phyloP scores from a whole-genome alignment of 2,329 filamentous ascomycete genomes.

The Parastagonospora avenae region DNA sequence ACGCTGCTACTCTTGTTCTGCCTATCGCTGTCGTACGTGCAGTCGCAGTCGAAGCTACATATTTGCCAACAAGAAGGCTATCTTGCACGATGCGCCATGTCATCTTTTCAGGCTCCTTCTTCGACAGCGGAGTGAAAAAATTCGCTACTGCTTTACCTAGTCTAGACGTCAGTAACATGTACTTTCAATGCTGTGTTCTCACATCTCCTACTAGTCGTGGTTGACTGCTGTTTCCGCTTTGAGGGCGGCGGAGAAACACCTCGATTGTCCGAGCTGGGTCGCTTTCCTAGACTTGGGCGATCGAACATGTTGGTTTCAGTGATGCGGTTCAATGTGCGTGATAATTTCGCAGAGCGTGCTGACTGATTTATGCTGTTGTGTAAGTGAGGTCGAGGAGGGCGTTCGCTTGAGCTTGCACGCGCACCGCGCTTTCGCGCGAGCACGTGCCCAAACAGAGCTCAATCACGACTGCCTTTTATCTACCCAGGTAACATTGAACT shows the following conservation, averaged over 20 bases:
- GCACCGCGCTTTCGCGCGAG: constrained; percentile 35
- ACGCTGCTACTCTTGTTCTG: constrained; percentile 42
- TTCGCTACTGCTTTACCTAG: constrained; percentile 72
- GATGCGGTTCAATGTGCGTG: background rate
- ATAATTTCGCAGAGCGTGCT: background rate
- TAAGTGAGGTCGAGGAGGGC: constrained; percentile 1
- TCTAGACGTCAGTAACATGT: constrained; percentile 3
- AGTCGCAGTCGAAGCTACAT: constrained; percentile 52
- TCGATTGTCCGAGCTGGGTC: constrained; percentile 46
- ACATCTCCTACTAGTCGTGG: constrained; percentile 58
- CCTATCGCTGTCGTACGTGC: constrained; percentile 13
- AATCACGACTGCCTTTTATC: background rate
- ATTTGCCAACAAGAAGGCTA: constrained; percentile 78
- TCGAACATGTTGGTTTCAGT: constrained; percentile 21
- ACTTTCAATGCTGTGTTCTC: background rate
- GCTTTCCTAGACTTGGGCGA: constrained; percentile 35
- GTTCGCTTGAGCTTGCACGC: constrained; percentile 15
- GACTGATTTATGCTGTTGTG: background rate
- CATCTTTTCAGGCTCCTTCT: constrained; percentile 79
- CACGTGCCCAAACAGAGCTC: constrained; percentile 32
- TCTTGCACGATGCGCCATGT: constrained; percentile 70
- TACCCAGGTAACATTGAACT: too few species aligned
- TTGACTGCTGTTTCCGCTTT: constrained; percentile 60
- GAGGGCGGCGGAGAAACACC: constrained; percentile 63
- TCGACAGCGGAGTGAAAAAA: constrained; percentile 86